A percentile compares a stretch with the other conserved stretches of the same genome.
These are phyloP conservation scores for Trichosporon ovoides DNA, from an alignment of 1,284 basidiomycete genomes.

Conservation along the genomic window DNA sequence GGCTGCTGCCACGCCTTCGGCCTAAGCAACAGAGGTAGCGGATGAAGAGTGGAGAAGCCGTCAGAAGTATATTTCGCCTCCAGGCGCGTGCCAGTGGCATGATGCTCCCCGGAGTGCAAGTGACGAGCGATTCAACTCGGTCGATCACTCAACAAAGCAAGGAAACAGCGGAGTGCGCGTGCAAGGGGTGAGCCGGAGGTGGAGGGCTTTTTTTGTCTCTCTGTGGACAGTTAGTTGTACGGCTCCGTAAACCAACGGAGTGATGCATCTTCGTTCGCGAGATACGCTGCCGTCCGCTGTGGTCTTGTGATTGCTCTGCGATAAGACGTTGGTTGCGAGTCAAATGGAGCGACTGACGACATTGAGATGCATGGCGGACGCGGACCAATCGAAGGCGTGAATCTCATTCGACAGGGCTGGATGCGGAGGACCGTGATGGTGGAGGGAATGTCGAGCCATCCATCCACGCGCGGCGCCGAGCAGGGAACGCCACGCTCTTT, in stretches of 20 bases:
- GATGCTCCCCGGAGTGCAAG: conserved; percentile 8
- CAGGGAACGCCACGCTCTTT: not conserved
- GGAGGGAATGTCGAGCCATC: not conserved
- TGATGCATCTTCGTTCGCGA: conserved; percentile 6
- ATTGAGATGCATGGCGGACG: not conserved
- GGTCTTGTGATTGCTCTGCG: not conserved
- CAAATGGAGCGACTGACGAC: not conserved
- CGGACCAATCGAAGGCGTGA: not conserved
- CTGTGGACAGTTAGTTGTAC: not conserved
- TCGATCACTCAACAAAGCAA: conserved; percentile 6
- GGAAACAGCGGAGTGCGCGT: conserved; percentile 12
- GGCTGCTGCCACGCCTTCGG: conserved; percentile 1
- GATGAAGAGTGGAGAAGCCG: not conserved
- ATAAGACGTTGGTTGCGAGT: not conserved
- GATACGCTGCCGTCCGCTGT: not conserved
- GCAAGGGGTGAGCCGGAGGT: conserved; percentile 7
- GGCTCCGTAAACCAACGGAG: conserved; percentile 18
- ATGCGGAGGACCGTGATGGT: not conserved
- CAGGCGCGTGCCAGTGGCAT: not conserved
- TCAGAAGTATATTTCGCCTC: not conserved
- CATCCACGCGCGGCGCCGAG: not conserved
- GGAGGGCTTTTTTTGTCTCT: conserved; percentile 5
- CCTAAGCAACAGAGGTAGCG: not conserved
- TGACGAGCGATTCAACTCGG: conserved; percentile 21
- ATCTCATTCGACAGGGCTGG: not conserved